Conservation (phyloP, 2,329 filamentous ascomycete genomes). For the Hirsutella minnesotensis region DNA sequence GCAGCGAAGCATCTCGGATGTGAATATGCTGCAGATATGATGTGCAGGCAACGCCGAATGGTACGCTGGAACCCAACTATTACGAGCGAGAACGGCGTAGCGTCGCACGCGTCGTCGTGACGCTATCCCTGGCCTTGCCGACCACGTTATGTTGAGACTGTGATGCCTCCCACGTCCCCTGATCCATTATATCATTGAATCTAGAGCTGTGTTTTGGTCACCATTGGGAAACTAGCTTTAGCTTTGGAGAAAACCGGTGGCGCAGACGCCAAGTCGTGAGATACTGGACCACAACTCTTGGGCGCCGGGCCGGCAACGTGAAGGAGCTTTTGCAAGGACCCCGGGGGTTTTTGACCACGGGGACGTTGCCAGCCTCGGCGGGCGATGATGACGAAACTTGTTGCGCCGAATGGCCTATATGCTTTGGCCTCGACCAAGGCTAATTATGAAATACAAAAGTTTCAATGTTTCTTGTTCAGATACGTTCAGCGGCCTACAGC, state of each 20-base stretch:
- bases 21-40: constrained; percentile 35
- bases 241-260: no score
- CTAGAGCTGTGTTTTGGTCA: no score
- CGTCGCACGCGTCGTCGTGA: constrained; percentile 8
- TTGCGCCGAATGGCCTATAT: neutral
- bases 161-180: neutral
- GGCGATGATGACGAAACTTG: no score
- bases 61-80: constrained; percentile 10
- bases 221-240: no score
- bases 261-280: no score
- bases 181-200: neutral
- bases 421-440: neutral
- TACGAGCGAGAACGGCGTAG: constrained; percentile 36
- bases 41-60: constrained; percentile 1
- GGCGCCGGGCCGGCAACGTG: neutral
- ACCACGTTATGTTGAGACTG: neutral
- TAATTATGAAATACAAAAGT: neutral
- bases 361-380: no score
- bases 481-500: no score
- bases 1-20: constrained; percentile 47
- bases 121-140: constrained; percentile 31
- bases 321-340: no score
- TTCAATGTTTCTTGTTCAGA: neutral
- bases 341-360: no score
- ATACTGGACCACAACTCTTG: no score